Evolutionary conservation across 768 basidiomycete species (phyloP), one percentile per base, ranked within the genome.

Genomic region (Butyriboletus loyo): DNA sequence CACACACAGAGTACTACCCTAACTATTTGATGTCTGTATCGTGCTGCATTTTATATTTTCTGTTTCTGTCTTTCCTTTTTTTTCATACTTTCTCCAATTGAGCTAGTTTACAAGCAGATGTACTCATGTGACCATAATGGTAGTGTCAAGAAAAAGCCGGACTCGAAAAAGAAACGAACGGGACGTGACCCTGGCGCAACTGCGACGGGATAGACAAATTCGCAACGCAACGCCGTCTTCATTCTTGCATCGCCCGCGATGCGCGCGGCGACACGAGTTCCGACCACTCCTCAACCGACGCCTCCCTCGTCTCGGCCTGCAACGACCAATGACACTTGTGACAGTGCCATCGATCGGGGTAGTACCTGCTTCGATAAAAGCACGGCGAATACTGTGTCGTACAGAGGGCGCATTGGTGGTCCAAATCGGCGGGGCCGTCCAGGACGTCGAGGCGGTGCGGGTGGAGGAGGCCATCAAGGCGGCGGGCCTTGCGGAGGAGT

Each of bases 401-500:
- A 66, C 90, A 93, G 25, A 73, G 70, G 55, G 71, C 72, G 64
- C 90, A 93, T 39, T 68, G 61, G 13, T 71, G 72, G 4, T 76
- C 71, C 14, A 57, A 53, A 25, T 67, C 56, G 9, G 58, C 22
- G 4, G 54, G 38, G 34, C 49, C 30, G 24, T 64, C 60, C 6
- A 25, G 15, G 17, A 40, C 42, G 5, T 83, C 81, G 40, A 17
- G 14, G 50, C 66, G 53, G 75, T 78, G 31, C 71, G 64, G 57
- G 80, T 80, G 55, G 7, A 93, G 73, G 41, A 91, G 76, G 28
- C 74, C 72, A 64, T 98, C 96, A 19, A 98, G 75, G 17, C 92
- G 83, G 17, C 83, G 82, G 8, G 94, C 94, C 70, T 95, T 95
- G 46, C 96, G 89, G 24, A 97, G 80, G 7, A 95, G 78, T 2